Evolutionary conservation across 495 filamentous ascomycete genomes (phyloP).

Genomic region (Ramalina intermedia): DNA sequence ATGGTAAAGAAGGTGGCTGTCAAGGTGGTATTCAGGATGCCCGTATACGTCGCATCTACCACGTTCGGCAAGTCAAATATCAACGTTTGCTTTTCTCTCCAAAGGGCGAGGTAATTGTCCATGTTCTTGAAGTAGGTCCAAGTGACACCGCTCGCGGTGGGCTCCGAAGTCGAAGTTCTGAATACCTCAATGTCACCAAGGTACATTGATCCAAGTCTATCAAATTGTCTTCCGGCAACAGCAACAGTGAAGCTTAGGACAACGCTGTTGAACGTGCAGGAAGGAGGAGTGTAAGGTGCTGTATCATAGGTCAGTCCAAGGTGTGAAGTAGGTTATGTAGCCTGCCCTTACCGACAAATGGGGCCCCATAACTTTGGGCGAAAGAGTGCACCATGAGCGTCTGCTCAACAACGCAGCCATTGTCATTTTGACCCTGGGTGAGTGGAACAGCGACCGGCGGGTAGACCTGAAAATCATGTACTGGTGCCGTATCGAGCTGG

Average conservation of each 20-base stretch:
- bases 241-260: conserved; percentile 71
- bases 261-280: conserved; percentile 62
- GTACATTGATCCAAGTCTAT: conserved; percentile 67
- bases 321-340: not conserved
- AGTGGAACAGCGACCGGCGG: conserved; percentile 40
- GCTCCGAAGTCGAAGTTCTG: conserved; percentile 79
- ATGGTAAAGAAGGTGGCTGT: conserved; percentile 61
- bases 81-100: conserved; percentile 52
- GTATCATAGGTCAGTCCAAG: conserved; percentile 1
- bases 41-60: conserved; percentile 63
- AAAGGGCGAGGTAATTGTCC: conserved; percentile 56
- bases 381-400: conserved; percentile 61
- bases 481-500: conserved; percentile 16
- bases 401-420: conserved; percentile 30
- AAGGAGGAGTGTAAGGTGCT: conserved; percentile 55
- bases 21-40: conserved; percentile 64
- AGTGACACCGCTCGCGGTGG: conserved; percentile 51
- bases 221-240: conserved; percentile 62
- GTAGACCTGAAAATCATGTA: conserved; percentile 56
- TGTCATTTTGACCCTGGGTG: conserved; percentile 22
- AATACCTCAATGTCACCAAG: conserved; percentile 71
- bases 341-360: conserved; percentile 52
- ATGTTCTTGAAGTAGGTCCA: conserved; percentile 78
- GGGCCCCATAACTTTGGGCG: conserved; percentile 60
- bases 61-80: conserved; percentile 78